Evolutionary conservation across 345 rosid species (phyloP), one percentile per base, ranked within the genome.

Genomic region (Arabidopsis suecica): DNA sequence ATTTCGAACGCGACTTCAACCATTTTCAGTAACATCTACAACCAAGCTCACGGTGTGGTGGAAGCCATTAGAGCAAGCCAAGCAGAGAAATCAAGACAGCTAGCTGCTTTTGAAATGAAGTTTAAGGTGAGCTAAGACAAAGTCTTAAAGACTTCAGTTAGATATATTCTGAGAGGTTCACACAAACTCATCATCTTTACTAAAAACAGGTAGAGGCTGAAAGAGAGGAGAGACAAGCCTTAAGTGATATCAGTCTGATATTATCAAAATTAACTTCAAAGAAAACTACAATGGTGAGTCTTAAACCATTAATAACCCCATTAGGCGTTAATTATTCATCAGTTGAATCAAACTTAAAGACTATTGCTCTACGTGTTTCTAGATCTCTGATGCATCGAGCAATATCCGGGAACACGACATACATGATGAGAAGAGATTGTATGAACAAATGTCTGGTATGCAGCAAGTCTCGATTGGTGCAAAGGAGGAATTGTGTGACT

Each of bases 151-250:
- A 58, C 23, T 53, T 65, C 32, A 58, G 37, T 7, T 73, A 78
- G 8, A 48, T 32, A 55, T 20, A 1, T 58, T 58, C 4, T 56
- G 11, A 71, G 61, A 49, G 67, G 0, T 59, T 38, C 14, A 49
- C 47, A 32, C 11, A 7, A 20, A 57, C 62, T 59, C 36, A 20
- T 20, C 22, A 20, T 20, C 53, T 38, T 41, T 70, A 38, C 30
- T 32, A 34, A 54, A 76, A 78, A 86, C 89, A 91, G 97, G 92
- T 87, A 76, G 91, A 88, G 76, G 88, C 92, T 14, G 89, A 79
- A 14, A 86, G 75, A 79, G 98, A 91, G 71, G 89, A 91, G 82
- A 83, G 86, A 63, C 88, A 79, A 76, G 95, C 97, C 30, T 58
- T 91, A 78, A 71, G 81, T 74, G 86, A 86, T 59, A 88, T 94